These are phyloP conservation scores for Coleophoma crateriformis DNA, from an alignment of 2,329 filamentous ascomycete genomes.

Conservation along the genomic window DNA sequence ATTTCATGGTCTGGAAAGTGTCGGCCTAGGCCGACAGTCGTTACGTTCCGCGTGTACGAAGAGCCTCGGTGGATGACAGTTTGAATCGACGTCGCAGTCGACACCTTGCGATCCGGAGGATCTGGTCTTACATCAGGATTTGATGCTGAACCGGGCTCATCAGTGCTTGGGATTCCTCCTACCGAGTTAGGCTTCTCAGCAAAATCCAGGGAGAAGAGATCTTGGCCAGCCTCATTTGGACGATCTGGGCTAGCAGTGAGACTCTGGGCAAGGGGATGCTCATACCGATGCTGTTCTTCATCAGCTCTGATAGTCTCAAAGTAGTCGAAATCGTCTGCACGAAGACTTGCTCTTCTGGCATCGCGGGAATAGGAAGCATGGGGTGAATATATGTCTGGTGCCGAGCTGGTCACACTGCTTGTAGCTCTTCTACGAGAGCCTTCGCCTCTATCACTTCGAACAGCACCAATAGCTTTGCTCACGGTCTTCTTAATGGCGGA, in stretches of 20 bases:
- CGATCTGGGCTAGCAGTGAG: conserved; percentile 63
- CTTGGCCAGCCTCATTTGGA: conserved; percentile 25
- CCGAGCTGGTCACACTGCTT: conserved; percentile 61
- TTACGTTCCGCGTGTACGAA: conserved; percentile 30
- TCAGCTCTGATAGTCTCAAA: conserved; percentile 39
- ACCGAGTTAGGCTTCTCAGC: conserved; percentile 34
- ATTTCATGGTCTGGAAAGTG: background rate
- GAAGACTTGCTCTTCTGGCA: conserved; percentile 47
- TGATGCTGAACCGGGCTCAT: conserved; percentile 25
- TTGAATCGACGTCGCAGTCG: conserved; percentile 23
- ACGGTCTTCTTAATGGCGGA: conserved; percentile 69
- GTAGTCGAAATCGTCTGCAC: conserved; percentile 47
- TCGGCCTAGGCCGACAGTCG: conserved; percentile 8
- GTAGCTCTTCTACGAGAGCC: conserved; percentile 50
- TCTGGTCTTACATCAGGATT: conserved; percentile 32
- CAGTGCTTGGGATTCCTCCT: conserved; percentile 28
- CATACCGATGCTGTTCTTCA: conserved; percentile 29
- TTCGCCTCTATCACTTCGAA: conserved; percentile 46
- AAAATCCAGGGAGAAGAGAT: conserved; percentile 22
- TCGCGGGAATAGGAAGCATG: conserved; percentile 26
- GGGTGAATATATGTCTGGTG: conserved; percentile 50
- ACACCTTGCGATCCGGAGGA: conserved; percentile 27
- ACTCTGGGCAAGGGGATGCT: conserved; percentile 73
- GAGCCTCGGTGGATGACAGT: conserved; percentile 24
- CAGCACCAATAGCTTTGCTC: conserved; percentile 49